Evolutionary conservation across 805 yeast species (phyloP), one percentile per base, ranked within the genome.

Genomic region (Jamesozyma lodderae): DNA sequence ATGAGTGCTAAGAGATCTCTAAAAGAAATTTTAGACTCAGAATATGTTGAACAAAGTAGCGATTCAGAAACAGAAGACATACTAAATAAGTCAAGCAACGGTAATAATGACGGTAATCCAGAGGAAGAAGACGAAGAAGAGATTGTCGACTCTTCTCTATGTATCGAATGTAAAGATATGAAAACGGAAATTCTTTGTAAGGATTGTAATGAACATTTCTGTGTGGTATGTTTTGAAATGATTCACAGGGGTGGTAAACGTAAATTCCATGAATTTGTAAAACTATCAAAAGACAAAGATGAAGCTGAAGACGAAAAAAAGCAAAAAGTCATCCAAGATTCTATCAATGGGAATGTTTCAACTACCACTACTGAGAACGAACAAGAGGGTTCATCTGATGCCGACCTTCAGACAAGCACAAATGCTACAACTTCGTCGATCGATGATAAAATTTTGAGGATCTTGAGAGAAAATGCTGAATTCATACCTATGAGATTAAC

Each of bases 101-200:
- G 45, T 9, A 44, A 43, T 11, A 55, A 52, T 18, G 6, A 22
- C 9, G 13, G 18, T 6, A 26, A 18, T 24, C 26, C 9, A 16
- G 29, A 25, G 4, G 24, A 6, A n/a, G 59, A 46, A 3, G 62
- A 51, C 3, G 57, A 51, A 1, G 57, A 52, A 4, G 57, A 47
- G 26, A 42, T 41, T 14, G 29, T 36, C 6, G 66, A 68, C 51
- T 59, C 68, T 11, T 49, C 57, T 9, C 59, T 71, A 30, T 82
- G 92, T 57, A 68, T 76, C 14, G 90, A 81, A 46, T 81, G 92
- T 55, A 72, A 72, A 26, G 85, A 81, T 52, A 83, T 78, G 76
- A 79, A 83, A 16, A 63, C 73, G 4, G 84, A 79, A 47, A 57
- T 77, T n/a, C 56, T 64, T 26, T 81, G 92, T 57, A 52, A 60